Conservation (phyloP, 164 flowering plant species). For the Buxus sempervirens region DNA sequence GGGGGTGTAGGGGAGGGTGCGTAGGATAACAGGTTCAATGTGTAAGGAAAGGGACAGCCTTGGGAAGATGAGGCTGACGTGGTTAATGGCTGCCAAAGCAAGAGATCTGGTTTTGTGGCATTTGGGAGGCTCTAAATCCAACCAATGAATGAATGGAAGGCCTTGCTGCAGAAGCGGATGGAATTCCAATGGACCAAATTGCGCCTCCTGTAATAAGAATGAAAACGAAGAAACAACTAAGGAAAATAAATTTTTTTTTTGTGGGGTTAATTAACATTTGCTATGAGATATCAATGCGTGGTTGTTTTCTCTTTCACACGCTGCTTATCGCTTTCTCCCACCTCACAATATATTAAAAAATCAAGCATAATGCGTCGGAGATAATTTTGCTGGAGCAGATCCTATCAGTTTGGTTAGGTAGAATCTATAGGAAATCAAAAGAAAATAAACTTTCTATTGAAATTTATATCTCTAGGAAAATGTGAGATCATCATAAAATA, state of each 20-base stretch:
- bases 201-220: neutral
- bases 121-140: too few species aligned
- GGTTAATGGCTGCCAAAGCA: too few species aligned
- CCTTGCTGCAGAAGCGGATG: conserved; percentile 30
- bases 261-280: too few species aligned
- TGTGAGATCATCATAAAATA: too few species aligned
- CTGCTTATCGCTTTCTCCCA: conserved; percentile 40
- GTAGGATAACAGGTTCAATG: conserved; percentile 14
- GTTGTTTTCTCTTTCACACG: conserved; percentile 48
- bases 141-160: conserved; percentile 39
- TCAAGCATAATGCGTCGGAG: conserved; percentile 11
- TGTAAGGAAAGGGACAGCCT: neutral
- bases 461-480: too few species aligned
- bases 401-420: too few species aligned
- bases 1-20: conserved; percentile 15
- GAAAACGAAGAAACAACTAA: too few species aligned
- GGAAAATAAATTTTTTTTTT: too few species aligned
- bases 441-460: too few species aligned
- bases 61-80: conserved; percentile 7
- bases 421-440: too few species aligned
- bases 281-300: conserved; percentile 24
- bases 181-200: conserved; percentile 54
- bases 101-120: too few species aligned
- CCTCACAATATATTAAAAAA: conserved; percentile 25
- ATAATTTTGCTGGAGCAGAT: too few species aligned